Conservation (phyloP, 2,329 filamentous ascomycete species). For the Alternaria gaisen region DNA sequence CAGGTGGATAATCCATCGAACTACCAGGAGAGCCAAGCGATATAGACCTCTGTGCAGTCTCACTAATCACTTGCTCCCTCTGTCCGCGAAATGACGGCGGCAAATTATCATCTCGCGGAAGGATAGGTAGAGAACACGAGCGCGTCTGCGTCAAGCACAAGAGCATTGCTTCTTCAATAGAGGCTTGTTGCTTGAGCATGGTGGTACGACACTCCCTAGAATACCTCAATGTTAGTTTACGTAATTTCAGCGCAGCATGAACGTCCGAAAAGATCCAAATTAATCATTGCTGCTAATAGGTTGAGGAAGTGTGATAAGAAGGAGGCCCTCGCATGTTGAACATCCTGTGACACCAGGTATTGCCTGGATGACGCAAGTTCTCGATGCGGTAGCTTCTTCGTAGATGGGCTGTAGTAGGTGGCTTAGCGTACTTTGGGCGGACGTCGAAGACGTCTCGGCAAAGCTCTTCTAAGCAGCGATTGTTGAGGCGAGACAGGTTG, state of each 20-base stretch:
- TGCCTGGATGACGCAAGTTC: conserved; percentile 9
- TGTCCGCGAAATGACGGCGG: conserved; percentile 1
- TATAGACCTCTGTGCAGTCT: neutral
- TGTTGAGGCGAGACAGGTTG: conserved; percentile 27
- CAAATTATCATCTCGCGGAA: conserved; percentile 1
- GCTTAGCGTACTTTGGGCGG: conserved; percentile 14
- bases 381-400: conserved; percentile 8
- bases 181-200: neutral
- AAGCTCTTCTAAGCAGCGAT: conserved; percentile 24
- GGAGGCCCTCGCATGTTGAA: neutral
- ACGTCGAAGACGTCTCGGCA: conserved; percentile 14
- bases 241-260: neutral
- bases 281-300: neutral
- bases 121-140: neutral
- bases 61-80: neutral
- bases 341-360: conserved; percentile 4
- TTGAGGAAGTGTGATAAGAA: neutral
- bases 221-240: conserved; percentile 2
- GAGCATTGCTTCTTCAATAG: neutral
- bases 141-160: neutral
- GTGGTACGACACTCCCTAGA: neutral
- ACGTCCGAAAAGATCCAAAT: neutral
- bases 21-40: neutral
- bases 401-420: neutral
- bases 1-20: conserved; percentile 18